These are phyloP conservation scores for Penicillium sp. DNA, from an alignment of 2,329 filamentous ascomycete species.

Conservation along the genomic window DNA sequence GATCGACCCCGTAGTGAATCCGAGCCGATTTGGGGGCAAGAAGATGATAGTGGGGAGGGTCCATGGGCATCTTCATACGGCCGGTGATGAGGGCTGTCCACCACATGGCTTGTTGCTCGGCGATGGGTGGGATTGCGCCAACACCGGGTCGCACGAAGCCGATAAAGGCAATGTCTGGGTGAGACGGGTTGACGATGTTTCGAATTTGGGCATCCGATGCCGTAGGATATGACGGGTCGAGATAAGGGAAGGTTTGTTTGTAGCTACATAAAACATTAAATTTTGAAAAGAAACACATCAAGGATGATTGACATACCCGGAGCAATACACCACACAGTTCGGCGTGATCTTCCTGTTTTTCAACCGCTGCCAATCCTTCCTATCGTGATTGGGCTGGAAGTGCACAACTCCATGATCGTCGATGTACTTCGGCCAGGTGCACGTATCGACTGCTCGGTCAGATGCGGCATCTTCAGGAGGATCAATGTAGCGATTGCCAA, in stretches of 20 bases:
- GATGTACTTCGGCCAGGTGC: constrained; percentile 15
- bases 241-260: constrained; percentile 15
- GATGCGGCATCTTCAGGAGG: constrained; percentile 13
- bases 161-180: constrained; percentile 13
- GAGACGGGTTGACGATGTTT: constrained; percentile 10
- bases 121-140: constrained; percentile 15
- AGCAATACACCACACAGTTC: constrained; percentile 14
- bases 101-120: constrained; percentile 17
- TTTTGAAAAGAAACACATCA: neutral
- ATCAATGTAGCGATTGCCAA: constrained; percentile 15
- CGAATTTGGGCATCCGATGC: constrained; percentile 11
- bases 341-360: constrained; percentile 8
- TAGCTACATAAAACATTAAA: constrained; percentile 6
- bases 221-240: constrained; percentile 11
- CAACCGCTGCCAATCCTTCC: constrained; percentile 16
- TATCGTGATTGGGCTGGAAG: constrained; percentile 8
- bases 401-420: constrained; percentile 10
- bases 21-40: constrained; percentile 1
- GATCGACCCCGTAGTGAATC: constrained; percentile 12
- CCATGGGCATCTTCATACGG: constrained; percentile 8
- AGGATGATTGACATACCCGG: neutral
- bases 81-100: constrained; percentile 12
- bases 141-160: constrained; percentile 15
- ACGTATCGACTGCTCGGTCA: constrained; percentile 13
- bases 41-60: constrained; percentile 3